Percentiles rank a stretch among this genome's conserved stretches.
Evolutionary conservation across 2,329 filamentous ascomycete genomes (phyloP).

Genomic region (Mycogone perniciosa): DNA sequence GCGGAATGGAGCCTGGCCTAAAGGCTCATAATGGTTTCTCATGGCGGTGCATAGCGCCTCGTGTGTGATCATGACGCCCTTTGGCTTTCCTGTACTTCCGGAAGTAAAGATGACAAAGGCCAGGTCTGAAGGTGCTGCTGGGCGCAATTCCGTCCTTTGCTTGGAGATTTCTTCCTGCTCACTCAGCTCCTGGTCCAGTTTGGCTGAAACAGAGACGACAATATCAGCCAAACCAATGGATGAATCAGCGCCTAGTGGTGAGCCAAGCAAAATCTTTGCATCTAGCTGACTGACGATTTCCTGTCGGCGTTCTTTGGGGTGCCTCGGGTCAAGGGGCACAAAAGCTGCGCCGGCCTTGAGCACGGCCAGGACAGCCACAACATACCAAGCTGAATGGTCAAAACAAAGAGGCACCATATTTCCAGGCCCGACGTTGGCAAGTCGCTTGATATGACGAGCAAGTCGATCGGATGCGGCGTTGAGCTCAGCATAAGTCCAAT

Average conservation of each 20-base stretch:
- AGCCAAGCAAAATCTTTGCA: neutral
- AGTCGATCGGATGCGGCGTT: too few species aligned
- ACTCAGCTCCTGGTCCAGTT: neutral
- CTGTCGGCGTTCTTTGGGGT: slow-evolving; percentile 2
- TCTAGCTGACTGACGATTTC: neutral
- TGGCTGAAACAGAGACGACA: neutral
- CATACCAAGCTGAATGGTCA: neutral
- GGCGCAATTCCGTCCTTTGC: neutral
- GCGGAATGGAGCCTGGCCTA: too few species aligned
- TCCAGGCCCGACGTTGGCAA: too few species aligned
- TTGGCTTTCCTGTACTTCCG: neutral
- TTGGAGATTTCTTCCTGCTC: neutral
- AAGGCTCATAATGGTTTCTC: too few species aligned
- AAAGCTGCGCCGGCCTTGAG: slow-evolving; percentile 1
- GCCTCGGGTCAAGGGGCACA: slow-evolving; percentile 2
- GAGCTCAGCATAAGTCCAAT: too few species aligned
- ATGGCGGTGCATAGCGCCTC: too few species aligned
- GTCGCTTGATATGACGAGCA: too few species aligned
- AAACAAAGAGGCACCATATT: neutral
- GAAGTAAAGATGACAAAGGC: neutral
- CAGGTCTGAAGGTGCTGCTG: neutral
- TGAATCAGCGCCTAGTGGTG: neutral
- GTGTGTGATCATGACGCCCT: neutral
- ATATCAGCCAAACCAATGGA: neutral
- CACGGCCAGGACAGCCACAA: neutral